phyloP scores from a whole-genome alignment of 805 yeast species.

The Teunomyces cretensis region DNA sequence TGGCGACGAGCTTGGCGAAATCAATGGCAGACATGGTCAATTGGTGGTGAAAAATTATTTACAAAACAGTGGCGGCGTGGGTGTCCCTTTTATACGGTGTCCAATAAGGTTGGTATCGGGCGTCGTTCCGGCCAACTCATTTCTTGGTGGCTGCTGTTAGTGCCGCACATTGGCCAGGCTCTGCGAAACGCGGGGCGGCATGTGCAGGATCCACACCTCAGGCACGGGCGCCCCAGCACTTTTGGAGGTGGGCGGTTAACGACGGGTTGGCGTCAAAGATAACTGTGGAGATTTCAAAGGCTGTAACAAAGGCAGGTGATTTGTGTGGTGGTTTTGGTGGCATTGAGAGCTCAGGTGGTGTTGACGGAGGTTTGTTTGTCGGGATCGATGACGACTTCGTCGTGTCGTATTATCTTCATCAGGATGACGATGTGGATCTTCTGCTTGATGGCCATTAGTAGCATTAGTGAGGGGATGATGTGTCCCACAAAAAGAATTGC shows the following conservation, averaged over 20 bases:
- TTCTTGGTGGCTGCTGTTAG: neutral
- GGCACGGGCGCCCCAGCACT: too few relatives aligned
- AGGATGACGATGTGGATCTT: neutral
- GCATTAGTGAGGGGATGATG: neutral
- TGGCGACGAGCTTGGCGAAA: constrained; percentile 4
- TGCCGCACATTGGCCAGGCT: constrained; percentile 1
- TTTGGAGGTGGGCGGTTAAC: too few relatives aligned
- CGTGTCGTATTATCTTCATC: neutral
- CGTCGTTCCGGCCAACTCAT: neutral
- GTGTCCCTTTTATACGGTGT: neutral
- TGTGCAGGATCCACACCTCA: neutral
- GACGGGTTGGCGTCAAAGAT: too few relatives aligned
- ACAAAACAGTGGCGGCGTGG: neutral
- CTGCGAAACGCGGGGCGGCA: neutral
- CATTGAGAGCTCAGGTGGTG: too few relatives aligned
- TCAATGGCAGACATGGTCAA: constrained; percentile 5
- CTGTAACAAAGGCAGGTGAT: too few relatives aligned
- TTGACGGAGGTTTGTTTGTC: neutral
- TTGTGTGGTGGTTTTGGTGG: too few relatives aligned
- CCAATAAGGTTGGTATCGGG: neutral
- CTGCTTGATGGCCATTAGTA: neutral
- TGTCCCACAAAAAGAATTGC: neutral
- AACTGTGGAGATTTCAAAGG: too few relatives aligned
- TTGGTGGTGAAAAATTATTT: neutral
- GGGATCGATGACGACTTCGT: neutral